phyloP scores from a whole-genome alignment of 2,329 filamentous ascomycete genomes.

The Endoconidiophora polonica region DNA sequence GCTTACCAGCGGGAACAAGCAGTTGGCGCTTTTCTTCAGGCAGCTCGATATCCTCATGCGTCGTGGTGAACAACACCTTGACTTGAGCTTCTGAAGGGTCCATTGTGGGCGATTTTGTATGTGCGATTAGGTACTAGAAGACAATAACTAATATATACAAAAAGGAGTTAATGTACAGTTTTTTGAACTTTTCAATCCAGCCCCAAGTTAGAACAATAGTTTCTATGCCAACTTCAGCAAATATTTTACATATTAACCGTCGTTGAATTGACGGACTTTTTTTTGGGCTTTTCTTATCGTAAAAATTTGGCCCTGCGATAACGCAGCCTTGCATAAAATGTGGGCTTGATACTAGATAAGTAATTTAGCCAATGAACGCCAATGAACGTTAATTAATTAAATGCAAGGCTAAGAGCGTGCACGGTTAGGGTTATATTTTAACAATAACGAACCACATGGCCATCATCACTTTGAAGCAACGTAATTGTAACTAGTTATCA shows the following conservation, averaged over 20 bases:
- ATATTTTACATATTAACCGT: neutral
- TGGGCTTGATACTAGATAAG: neutral
- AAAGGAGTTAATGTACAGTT: neutral
- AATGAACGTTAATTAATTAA: neutral
- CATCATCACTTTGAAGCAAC: too few species aligned
- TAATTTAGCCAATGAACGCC: constrained; percentile 6
- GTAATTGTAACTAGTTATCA: too few species aligned
- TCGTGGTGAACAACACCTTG: constrained; percentile 51
- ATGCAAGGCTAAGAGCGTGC: too few species aligned
- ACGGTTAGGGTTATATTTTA: too few species aligned
- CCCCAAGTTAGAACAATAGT: neutral
- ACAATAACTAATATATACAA: neutral
- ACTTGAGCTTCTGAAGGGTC: constrained; percentile 34
- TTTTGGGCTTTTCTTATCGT: neutral
- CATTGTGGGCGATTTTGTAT: constrained; percentile 18
- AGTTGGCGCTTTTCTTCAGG: constrained; percentile 45
- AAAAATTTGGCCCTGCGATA: constrained; percentile 9
- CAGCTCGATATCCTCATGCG: constrained; percentile 43
- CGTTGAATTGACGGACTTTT: neutral
- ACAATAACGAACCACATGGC: too few species aligned
- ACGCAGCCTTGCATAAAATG: constrained; percentile 7
- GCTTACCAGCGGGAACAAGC: constrained; percentile 42
- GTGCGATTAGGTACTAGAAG: neutral
- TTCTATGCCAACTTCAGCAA: neutral
- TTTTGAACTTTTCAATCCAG: neutral